Conservation (phyloP, 2,329 filamentous ascomycete species). For the Neonectria ditissima region DNA sequence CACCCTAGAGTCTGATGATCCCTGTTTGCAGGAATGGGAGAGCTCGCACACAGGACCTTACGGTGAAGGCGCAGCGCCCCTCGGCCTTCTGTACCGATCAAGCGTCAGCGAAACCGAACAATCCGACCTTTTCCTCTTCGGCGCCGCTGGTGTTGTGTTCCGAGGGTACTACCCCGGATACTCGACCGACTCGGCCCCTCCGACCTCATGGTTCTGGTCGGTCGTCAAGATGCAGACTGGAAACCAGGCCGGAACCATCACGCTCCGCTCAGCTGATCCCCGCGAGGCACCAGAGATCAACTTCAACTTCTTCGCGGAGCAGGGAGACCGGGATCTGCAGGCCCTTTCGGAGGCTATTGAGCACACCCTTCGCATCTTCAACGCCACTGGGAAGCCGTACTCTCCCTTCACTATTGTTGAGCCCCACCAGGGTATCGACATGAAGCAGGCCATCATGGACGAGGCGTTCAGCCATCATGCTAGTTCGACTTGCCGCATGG, state of each 20-base stretch:
- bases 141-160: slow-evolving; percentile 44
- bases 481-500: slow-evolving; percentile 66
- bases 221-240: slow-evolving; percentile 70
- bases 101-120: slow-evolving; percentile 42
- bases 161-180: slow-evolving; percentile 47
- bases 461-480: slow-evolving; percentile 70
- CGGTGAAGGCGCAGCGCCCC: slow-evolving; percentile 39
- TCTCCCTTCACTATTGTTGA: slow-evolving; percentile 29
- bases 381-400: slow-evolving; percentile 41
- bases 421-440: slow-evolving; percentile 57
- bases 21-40: slow-evolving; percentile 51
- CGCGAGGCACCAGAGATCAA: slow-evolving; percentile 71
- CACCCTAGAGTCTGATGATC: slow-evolving; percentile 41
- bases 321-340: slow-evolving; percentile 23
- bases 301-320: slow-evolving; percentile 68
- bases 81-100: slow-evolving; percentile 44
- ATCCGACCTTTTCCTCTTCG: slow-evolving; percentile 48
- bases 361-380: slow-evolving; percentile 41
- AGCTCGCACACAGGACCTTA: slow-evolving; percentile 35
- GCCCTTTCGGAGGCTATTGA: slow-evolving; percentile 35
- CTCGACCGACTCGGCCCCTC: slow-evolving; percentile 48
- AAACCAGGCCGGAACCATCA: slow-evolving; percentile 71
- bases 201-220: slow-evolving; percentile 32
- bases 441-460: slow-evolving; percentile 60
- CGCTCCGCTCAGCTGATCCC: slow-evolving; percentile 69